Evolutionary conservation across 495 filamentous ascomycete genomes (phyloP).

Genomic region (Bombardia bombarda): DNA sequence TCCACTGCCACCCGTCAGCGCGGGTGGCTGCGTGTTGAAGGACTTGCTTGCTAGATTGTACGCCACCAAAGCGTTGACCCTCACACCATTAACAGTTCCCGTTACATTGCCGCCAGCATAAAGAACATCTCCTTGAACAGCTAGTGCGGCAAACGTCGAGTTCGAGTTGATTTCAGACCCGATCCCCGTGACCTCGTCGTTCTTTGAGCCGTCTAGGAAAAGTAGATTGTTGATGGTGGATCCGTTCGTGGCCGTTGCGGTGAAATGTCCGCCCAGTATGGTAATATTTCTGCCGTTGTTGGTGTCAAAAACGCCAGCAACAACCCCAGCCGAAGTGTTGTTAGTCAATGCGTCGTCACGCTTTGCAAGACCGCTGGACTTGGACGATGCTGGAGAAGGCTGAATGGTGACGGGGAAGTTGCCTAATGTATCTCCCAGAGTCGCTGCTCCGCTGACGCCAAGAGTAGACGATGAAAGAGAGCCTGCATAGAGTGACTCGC

Average conservation of each 20-base stretch:
- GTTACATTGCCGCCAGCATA: slow-evolving; percentile 77
- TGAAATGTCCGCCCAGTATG: slow-evolving; percentile 83
- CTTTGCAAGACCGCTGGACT: slow-evolving; percentile 40
- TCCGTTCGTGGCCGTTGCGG: slow-evolving; percentile 58
- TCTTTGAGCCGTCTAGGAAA: slow-evolving; percentile 53
- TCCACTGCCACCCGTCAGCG: slow-evolving; percentile 58
- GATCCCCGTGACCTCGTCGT: slow-evolving; percentile 62
- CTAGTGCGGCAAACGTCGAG: slow-evolving; percentile 68
- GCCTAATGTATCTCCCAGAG: slow-evolving; percentile 45
- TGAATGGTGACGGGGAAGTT: slow-evolving; percentile 57
- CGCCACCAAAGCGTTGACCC: slow-evolving; percentile 64
- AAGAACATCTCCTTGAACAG: slow-evolving; percentile 56
- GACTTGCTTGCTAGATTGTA: slow-evolving; percentile 63
- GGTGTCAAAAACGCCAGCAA: slow-evolving; percentile 69
- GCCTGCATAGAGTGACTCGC: slow-evolving; percentile 65
- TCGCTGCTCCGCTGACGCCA: slow-evolving; percentile 60
- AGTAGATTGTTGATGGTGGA: slow-evolving; percentile 69
- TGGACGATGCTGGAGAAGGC: slow-evolving; percentile 21
- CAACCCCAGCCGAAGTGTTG: slow-evolving; percentile 52
- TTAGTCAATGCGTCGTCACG: slow-evolving; percentile 39
- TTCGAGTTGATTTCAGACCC: slow-evolving; percentile 55
- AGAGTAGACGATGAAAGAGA: slow-evolving; percentile 64
- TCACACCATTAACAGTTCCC: slow-evolving; percentile 54
- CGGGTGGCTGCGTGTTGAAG: slow-evolving; percentile 60
- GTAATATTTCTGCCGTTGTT: slow-evolving; percentile 67